Conservation (phyloP, 805 yeast genomes). For the Saccharomycopsis synnaedendra region DNA sequence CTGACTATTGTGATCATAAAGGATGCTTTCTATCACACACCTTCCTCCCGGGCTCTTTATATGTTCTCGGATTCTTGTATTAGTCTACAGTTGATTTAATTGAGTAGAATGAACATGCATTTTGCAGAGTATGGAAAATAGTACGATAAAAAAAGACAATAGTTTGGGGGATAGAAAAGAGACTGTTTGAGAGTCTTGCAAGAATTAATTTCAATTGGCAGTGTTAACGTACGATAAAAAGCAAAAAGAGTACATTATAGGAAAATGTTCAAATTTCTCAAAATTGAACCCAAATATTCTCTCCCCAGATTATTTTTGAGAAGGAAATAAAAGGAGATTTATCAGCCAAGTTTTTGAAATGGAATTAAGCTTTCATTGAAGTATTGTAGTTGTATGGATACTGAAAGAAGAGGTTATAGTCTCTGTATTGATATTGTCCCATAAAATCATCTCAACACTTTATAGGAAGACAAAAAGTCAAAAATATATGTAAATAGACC, state of each 20-base stretch:
- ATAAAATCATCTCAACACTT: slow-evolving; percentile 61
- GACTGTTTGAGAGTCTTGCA: slow-evolving; percentile 5
- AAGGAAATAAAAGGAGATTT: too few relatives aligned
- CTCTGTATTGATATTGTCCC: slow-evolving; percentile 75
- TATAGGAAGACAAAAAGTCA: too few relatives aligned
- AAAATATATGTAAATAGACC: slow-evolving; percentile 28
- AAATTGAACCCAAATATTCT: too few relatives aligned
- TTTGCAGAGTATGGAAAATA: too few relatives aligned
- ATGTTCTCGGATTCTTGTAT: slow-evolving; percentile 55
- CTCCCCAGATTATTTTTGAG: too few relatives aligned
- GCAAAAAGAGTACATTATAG: slow-evolving; percentile 2
- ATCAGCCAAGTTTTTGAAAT: too few relatives aligned
- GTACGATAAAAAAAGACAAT: too few relatives aligned
- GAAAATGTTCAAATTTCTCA: too few relatives aligned
- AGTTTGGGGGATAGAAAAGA: too few relatives aligned
- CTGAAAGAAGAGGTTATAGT: slow-evolving; percentile 29
- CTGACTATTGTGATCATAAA: too few relatives aligned
- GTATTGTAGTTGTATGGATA: not conserved
- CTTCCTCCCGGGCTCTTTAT: slow-evolving; percentile 74
- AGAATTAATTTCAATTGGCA: slow-evolving; percentile 15
- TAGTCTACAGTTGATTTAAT: slow-evolving; percentile 3
- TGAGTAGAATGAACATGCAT: too few relatives aligned
- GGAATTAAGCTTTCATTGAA: too few relatives aligned
- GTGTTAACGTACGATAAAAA: slow-evolving; percentile 6
- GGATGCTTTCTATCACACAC: slow-evolving; percentile 49